These are phyloP conservation scores for Phytophthora chlamydospora DNA, from an alignment of 352 stramenopile species.

Conservation along the genomic window DNA sequence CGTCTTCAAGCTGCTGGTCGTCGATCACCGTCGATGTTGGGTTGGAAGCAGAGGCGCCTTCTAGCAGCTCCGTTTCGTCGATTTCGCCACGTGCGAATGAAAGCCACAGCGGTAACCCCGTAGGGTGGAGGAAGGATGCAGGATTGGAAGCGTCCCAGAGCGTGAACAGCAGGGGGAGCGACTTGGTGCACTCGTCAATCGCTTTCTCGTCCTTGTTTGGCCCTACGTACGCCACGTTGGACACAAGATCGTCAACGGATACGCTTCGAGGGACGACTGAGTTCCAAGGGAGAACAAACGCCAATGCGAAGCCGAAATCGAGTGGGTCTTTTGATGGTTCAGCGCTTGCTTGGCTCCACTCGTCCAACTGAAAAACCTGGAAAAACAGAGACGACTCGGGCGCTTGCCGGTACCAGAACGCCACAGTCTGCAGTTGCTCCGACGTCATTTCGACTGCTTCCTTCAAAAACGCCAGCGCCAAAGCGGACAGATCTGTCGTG, in stretches of 20 bases:
- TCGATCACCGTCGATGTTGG: slow-evolving; percentile 22
- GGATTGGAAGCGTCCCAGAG: slow-evolving; percentile 49
- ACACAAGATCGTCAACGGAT: slow-evolving; percentile 32
- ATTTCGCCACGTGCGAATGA: slow-evolving; percentile 28
- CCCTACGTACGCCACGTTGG: slow-evolving; percentile 36
- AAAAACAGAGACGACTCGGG: slow-evolving; percentile 53
- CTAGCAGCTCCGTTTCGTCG: slow-evolving; percentile 18
- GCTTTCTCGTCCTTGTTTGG: slow-evolving; percentile 2
- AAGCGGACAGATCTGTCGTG: slow-evolving; percentile 41
- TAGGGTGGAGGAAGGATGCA: slow-evolving; percentile 45
- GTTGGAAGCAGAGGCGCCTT: slow-evolving; percentile 8
- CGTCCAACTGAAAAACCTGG: slow-evolving; percentile 43
- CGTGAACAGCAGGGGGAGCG: slow-evolving; percentile 36
- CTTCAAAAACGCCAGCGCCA: slow-evolving; percentile 50
- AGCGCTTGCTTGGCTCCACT: slow-evolving; percentile 34
- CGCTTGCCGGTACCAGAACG: slow-evolving; percentile 47
- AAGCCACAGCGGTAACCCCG: slow-evolving; percentile 37
- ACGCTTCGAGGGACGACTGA: slow-evolving; percentile 29
- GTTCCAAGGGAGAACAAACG: slow-evolving; percentile 45
- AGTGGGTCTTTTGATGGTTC: slow-evolving; percentile 37
- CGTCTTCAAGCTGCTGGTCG: slow-evolving; percentile 15
- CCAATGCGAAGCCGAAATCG: slow-evolving; percentile 53
- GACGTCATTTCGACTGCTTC: slow-evolving; percentile 37
- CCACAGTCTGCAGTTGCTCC: slow-evolving; percentile 37
- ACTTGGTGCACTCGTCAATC: slow-evolving; percentile 38